Evolutionary conservation across 2,329 filamentous ascomycete genomes (phyloP), one percentile per base, ranked within the genome.

Genomic region (Erysiphe pulchra): DNA sequence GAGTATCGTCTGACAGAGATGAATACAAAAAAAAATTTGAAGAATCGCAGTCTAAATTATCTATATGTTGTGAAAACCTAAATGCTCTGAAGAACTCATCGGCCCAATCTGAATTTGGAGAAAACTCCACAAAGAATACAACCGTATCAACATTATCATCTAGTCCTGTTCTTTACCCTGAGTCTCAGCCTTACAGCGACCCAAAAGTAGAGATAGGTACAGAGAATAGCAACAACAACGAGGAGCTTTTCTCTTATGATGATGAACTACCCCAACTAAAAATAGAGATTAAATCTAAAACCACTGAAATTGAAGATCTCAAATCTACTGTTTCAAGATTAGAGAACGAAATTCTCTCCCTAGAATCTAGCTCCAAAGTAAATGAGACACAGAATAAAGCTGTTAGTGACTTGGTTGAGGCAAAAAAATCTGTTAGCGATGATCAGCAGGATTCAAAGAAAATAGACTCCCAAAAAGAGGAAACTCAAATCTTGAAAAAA

Each of bases 1-100:
- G 84, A 12, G 75, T 95, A 0, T 80, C 84, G 0, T 70, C 71
- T 3, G 86, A 95, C 57, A 78, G 80, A 48, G 83, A 93, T 49
- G 73, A 75, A 14, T 67, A 80, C 49, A 87, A 84, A 59, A 80
- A 78, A 61, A 84, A 81, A 59, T 64, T 76, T 2, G 73, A 80
- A n/a, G 73, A 77, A 43, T 66, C 70, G 0, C 73, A 84, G 50
- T 72, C 77, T 56, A 70, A 71, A 45, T 64, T 75, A 0, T 70
- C 69, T 44, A 65, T 71, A 13, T 65, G 77, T 0, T 67, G 71
- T 48, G 74, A 79, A 46, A 76, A 90, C 56, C 60, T 82, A 12
- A 67, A 70, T 24, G 20, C 20, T 30, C 40, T 13, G 12, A 42
- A 16, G 4, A 31, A 7, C 11, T 7, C 1, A n/a, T 17, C 14